Conservation (phyloP, 2,329 filamentous ascomycete genomes). For the Grosmannia huntii region DNA sequence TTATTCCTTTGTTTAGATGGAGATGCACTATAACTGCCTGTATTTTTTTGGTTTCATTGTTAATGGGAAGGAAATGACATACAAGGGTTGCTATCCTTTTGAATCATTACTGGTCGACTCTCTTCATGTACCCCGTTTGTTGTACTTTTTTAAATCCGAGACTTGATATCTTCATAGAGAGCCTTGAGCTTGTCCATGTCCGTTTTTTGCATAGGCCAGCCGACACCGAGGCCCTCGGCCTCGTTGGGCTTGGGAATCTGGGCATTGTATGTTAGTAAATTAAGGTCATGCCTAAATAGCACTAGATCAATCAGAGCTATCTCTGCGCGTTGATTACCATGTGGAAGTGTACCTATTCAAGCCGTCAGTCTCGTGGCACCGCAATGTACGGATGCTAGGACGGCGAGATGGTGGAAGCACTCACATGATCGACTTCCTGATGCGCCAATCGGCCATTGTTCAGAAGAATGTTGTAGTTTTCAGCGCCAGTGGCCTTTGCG, state of each 20-base stretch:
- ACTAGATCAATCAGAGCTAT: neutral
- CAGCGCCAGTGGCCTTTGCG: constrained; percentile 59
- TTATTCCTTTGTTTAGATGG: neutral
- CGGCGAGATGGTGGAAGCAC: constrained; percentile 17
- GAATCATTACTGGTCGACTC: neutral
- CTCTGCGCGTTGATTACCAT: constrained; percentile 52
- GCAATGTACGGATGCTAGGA: neutral
- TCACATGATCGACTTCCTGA: constrained; percentile 83
- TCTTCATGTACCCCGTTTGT: neutral
- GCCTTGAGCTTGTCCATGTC: constrained; percentile 78
- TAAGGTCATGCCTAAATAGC: neutral
- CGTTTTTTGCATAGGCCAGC: constrained; percentile 62
- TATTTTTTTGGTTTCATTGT: neutral
- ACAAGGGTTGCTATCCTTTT: neutral
- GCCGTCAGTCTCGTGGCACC: neutral
- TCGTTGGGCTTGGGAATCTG: constrained; percentile 90
- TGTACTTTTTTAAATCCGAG: constrained; percentile 54
- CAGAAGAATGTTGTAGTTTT: constrained; percentile 87
- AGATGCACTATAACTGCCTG: neutral
- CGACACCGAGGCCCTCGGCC: constrained; percentile 56
- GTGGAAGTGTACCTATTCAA: constrained; percentile 71
- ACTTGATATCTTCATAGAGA: constrained; percentile 71
- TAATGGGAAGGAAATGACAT: neutral
- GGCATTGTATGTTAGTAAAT: neutral
- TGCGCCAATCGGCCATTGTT: constrained; percentile 91